Evolutionary conservation across 2,329 filamentous ascomycete genomes (phyloP), one percentile per base, ranked within the genome.

Genomic region (Colletotrichum coccodes): DNA sequence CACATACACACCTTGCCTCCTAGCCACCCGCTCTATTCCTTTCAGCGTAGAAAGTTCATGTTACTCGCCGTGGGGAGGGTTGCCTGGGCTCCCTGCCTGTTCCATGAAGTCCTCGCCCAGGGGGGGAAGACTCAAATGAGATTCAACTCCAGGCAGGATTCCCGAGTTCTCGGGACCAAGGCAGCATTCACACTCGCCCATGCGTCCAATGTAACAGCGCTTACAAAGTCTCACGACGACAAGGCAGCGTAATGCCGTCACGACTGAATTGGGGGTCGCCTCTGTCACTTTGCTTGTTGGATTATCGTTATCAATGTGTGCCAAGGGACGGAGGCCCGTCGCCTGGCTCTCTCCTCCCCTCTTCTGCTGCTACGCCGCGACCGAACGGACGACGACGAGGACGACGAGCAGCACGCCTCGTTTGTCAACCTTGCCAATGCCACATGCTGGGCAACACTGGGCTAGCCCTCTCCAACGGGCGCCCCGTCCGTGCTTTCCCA

Each of bases 161-260:
- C 40, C 65, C 53, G 52, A 56, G 53, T 68, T 36, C 16, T 68
- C 65, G 53, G 60, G 60, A 65, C 54, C 53, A 60, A 64, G 46
- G 60, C 61, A 36, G 47, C 64, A 40, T 52, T 63, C 52, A 34
- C 46, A 32, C 44, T 64, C 64, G 38, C 60, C 52, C 50, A 64
- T 52, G 58, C 44, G 60, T 36, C 42, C 40, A 64, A 68, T 68
- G 60, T 68, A 40, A 64, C 60, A n/a, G 12, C n/a, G 32, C 58
- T 14, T 49, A 49, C 28, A 34, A 50, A 52, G 28, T 58, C 44
- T 68, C 52, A 57, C 46, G 52, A 68, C 64, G 36, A 34, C 18
- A 34, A 62, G 38, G 38, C 49, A 56, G 47, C 49, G 28, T 36
- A 38, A 12, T 6, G 12, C 12, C 32, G 12, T 23, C 3, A 16